These are phyloP conservation scores for Cydonia oblonga DNA, from an alignment of 331 rosid genomes.

Conservation along the genomic window DNA sequence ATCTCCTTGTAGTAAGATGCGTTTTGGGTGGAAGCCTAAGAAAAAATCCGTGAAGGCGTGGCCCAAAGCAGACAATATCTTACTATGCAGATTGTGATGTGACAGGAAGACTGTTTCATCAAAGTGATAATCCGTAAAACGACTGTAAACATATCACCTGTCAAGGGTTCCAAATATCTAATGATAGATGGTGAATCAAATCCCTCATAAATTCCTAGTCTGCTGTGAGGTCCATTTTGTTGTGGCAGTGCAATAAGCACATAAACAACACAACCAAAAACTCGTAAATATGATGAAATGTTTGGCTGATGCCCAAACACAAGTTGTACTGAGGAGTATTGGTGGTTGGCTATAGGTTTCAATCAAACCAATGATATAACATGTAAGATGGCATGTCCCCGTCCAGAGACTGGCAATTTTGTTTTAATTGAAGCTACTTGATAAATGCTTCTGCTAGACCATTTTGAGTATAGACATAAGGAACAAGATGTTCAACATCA, in stretches of 20 bases:
- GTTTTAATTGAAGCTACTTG: neutral
- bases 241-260: neutral
- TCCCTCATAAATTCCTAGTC: rapidly evolving
- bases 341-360: neutral
- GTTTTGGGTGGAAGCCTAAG: no score
- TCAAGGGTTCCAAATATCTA: neutral
- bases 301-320: neutral
- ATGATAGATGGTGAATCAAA: neutral
- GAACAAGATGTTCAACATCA: neutral
- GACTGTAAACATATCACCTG: neutral
- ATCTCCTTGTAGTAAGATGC: no score
- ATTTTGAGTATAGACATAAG: neutral
- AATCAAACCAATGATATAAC: neutral
- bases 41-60: no score
- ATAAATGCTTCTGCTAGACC: no score
- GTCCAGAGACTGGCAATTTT: no score
- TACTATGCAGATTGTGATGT: no score
- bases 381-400: neutral
- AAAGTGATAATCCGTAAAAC: no score
- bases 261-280: neutral
- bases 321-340: neutral
- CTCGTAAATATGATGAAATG: neutral
- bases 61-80: no score
- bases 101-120: no score
- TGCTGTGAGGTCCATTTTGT: neutral